Evolutionary conservation across 257 asterid genomes (phyloP).

Genomic region (Ophiorrhiza pumila): DNA sequence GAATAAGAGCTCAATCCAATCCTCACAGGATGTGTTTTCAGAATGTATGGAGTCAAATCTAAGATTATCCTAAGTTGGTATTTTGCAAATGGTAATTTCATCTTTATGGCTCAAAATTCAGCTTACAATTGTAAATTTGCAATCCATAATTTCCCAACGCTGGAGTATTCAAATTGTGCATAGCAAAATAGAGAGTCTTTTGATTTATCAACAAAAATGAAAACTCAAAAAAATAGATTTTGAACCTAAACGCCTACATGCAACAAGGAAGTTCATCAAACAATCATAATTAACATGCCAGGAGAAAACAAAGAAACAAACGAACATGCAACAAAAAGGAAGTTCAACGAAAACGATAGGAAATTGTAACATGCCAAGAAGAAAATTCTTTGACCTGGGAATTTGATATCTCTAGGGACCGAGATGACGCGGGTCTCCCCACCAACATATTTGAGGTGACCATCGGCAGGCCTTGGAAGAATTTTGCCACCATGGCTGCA

Average conservation of each 20-base stretch:
- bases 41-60: not conserved
- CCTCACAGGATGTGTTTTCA: too few relatives aligned
- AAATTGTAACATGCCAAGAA: not conserved
- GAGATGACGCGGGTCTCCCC: slow-evolving; percentile 88
- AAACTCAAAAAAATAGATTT: not conserved
- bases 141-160: not conserved
- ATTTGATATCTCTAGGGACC: slow-evolving; percentile 48
- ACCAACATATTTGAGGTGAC: slow-evolving; percentile 80
- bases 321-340: not conserved
- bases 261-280: not conserved
- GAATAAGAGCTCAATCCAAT: not conserved
- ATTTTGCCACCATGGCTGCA: slow-evolving; percentile 91
- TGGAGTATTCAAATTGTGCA: too few relatives aligned
- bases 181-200: too few relatives aligned
- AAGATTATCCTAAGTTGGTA: not conserved
- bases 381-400: slow-evolving; percentile 35
- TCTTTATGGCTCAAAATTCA: not conserved
- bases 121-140: not conserved
- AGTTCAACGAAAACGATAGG: not conserved
- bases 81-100: not conserved
- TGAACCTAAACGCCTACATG: not conserved
- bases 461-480: slow-evolving; percentile 69
- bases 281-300: not conserved
- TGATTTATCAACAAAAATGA: too few relatives aligned
- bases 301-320: not conserved